These are phyloP conservation scores for Ogataea paraovalis DNA, from an alignment of 805 yeast genomes.

Conservation along the genomic window DNA sequence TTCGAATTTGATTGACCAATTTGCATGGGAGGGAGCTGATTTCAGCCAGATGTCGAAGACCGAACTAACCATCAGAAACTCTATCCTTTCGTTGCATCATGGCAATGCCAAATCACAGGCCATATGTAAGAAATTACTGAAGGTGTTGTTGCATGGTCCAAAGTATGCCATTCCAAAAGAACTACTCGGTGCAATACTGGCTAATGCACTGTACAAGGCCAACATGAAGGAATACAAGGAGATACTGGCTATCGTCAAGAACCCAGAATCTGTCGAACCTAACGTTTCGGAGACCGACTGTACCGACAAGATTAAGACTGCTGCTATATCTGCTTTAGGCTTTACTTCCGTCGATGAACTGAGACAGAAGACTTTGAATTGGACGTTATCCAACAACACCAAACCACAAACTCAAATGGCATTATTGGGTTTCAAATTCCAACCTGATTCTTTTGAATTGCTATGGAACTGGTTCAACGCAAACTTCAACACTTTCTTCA, in stretches of 20 bases:
- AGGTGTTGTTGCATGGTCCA: conserved; percentile 51
- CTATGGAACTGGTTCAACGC: conserved; percentile 57
- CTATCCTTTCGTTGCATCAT: conserved; percentile 39
- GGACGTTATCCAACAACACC: conserved; percentile 53
- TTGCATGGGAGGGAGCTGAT: conserved; percentile 35
- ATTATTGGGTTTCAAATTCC: conserved; percentile 50
- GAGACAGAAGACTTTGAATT: conserved; percentile 52
- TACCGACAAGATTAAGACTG: conserved; percentile 44
- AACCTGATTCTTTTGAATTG: conserved; percentile 25
- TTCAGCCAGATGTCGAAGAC: conserved; percentile 20
- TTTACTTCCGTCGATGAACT: conserved; percentile 43
- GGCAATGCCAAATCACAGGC: conserved; percentile 25
- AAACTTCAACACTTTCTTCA: conserved; percentile 50
- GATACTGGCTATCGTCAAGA: conserved; percentile 48
- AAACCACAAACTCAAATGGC: conserved; percentile 51
- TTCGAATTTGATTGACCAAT: conserved; percentile 25
- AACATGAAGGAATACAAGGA: conserved; percentile 56
- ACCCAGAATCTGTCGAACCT: conserved; percentile 41
- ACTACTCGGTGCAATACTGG: conserved; percentile 41
- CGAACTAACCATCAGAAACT: conserved; percentile 43
- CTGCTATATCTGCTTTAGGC: conserved; percentile 54
- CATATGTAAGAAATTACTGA: conserved; percentile 41
- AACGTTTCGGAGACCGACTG: conserved; percentile 27
- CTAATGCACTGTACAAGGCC: conserved; percentile 20
- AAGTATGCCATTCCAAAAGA: conserved; percentile 48